Base-by-base conservation (phyloP, 2,329 filamentous ascomycete genomes). In the Annulohypoxylon truncatum region DNA sequence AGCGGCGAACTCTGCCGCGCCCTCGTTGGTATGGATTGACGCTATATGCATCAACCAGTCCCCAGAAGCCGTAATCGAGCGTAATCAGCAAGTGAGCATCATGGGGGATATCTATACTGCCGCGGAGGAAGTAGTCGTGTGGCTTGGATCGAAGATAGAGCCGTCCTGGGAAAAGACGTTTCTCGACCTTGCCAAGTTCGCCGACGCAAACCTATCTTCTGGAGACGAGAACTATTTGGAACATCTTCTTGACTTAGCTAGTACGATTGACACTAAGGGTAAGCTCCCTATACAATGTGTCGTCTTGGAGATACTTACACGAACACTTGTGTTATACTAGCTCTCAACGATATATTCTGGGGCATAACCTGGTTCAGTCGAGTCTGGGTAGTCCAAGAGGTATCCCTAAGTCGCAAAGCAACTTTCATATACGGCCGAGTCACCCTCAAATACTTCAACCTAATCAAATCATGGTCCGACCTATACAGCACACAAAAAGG, bases 381-480 rank as follows among this genome's bases (percentile, higher is more conserved):
- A 38, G 57, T 60, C 4, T 60, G 57, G 57, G 57, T 60, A 42
- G 57, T 53, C 20, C 35, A 60, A 26, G 48, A 60, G 9, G 57
- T 60, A 12, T 20, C 48, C 1, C 28, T 60, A 4, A 60, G 48
- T 12, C 20, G 48, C 20, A 35, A 60, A 38, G 35, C 35, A 15
- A 38, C 35, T 6, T 53, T 60, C 28, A 35, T 60, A 52, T 53
- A 60, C 12, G 56, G 56, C 3, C 38, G 33, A 20, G 57, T 51
- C 20, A 18, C 26, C 1, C 57, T 53, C 20, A 44, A 15, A 3
- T 60, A 53, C 10, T 53, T 60, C 48, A 53, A 60, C 20, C 20
- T 60, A 2, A 60, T 60, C 5, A 60, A 60, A 20, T 46, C 57
- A 0, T 60, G 57, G 57, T 53, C 57, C 3, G 57, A 60, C 9